Evolutionary conservation across 1,284 basidiomycete genomes (phyloP), one percentile per base, ranked within the genome.

Genomic region (Porogramme epimiltina): DNA sequence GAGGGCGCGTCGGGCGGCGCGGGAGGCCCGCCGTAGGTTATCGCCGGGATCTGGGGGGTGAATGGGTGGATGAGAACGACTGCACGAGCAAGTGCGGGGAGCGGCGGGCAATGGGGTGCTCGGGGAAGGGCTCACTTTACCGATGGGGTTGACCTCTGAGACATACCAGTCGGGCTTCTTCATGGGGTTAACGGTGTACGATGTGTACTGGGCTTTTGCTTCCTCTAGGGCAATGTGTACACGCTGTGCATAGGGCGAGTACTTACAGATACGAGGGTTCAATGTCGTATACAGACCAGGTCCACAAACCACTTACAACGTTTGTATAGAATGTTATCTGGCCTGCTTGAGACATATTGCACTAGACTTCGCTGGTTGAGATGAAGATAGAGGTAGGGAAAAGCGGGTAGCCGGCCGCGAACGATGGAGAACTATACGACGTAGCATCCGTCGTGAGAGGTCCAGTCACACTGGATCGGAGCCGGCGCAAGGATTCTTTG

Each of bases 141-240:
- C 77, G 2, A 78, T 81, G 2, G 79, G 79, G 66, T 87, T 87
- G 40, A 87, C 76, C 52, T 79, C 73, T 2, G 78, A 72, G 0
- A 78, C 75, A 62, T 82, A 85, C 84, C 84, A 85, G 42, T 73
- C 75, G 0, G 85, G 85, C 69, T 87, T 88, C 71, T 84, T 80
- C 56, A 65, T 54, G 37, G 87, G 66, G 59, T 87, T 79, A 51
- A 87, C 79, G 58, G 81, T 74, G 57, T 73, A 81, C 26, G 72
- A 66, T 34, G 73, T 76, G 61, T 73, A 80, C 0, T 74, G 62
- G 4, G 77, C 74, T 10, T 75, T 74, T 3, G 75, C 73, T 54
- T 87, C 84, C 23, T 73, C 70, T 13, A 87, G 74, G 1, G 85
- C 82, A 10, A 89, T 26, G 13, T 25, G 39, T 16, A 46, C 49